Evolutionary conservation across 2,329 filamentous ascomycete species (phyloP), one percentile per base, ranked within the genome.

Genomic region (Aspergillus ustus): DNA sequence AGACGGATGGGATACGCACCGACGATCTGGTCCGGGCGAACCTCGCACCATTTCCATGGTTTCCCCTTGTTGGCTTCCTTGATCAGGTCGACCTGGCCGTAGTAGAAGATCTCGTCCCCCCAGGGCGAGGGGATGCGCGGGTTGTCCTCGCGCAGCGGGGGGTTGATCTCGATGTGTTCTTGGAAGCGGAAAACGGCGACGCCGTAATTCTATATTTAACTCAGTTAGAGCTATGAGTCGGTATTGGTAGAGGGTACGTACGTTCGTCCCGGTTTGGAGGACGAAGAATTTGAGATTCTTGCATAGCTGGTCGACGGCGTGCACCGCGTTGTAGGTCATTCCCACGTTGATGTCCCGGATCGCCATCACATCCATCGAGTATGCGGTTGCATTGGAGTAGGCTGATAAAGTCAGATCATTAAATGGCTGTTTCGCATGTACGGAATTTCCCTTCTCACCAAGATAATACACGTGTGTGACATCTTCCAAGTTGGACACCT

Each of bases 51-150:
- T 13, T 72, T 76, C 80, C 80, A 82, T 0, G 61, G 25, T 68
- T 81, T 80, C 1, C 75, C 77, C 55, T 73, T 65, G 11, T 73
- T 69, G 49, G 77, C 66, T 37, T 71, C 61, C 28, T 71, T 69
- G 20, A 82, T 68, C 54, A 78, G 67, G 63, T 82, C 80, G 20
- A 76, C 73, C 68, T 82, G 79, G n/a, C 67, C 72, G 65, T 82
- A 82, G 69, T 82, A 82, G 70, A 82, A 82, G 62, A 82, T 77
- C 61, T 80, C 73, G 11, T 76, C 76, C 1, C 76, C 77, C 53
- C 75, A 76, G 0, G 78, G 78, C 57, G 78, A 74, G 1, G 78
- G 76, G 37, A 82, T 75, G n/a, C 77, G 75, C 0, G 76, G 77
- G 29, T 75, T 64, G 11, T 72, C 70, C 68, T 82, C 80, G 31